phyloP scores from a whole-genome alignment of 306 rosid genomes.

The Medicago ruthenica region DNA sequence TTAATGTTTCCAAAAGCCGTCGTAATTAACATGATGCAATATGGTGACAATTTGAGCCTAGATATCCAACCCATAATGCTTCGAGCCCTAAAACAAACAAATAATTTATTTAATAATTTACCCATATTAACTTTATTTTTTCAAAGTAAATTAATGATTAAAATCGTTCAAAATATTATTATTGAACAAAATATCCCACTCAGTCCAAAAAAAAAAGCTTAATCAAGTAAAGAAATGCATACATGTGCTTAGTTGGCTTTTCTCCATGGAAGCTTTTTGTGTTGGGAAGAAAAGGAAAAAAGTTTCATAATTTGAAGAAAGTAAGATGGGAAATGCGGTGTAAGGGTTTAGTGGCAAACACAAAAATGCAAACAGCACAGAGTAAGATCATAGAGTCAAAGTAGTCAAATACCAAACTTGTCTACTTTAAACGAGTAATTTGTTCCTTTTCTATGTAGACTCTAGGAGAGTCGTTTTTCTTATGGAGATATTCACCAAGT shows the following conservation, averaged over 20 bases:
- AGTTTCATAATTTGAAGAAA: slow-evolving; percentile 27
- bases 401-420: slow-evolving; percentile 27
- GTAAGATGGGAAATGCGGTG: neutral
- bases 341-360: slow-evolving; percentile 18
- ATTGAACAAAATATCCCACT: neutral
- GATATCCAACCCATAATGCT: too few relatives aligned
- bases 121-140: neutral
- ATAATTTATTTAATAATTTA: neutral
- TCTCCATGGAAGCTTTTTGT: neutral
- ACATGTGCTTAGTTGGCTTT: neutral
- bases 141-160: neutral
- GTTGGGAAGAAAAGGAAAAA: slow-evolving; percentile 2
- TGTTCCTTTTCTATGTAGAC: neutral
- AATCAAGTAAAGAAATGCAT: neutral
- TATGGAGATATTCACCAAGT: neutral
- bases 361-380: neutral
- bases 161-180: neutral
- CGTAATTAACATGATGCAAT: too few relatives aligned
- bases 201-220: neutral
- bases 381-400: slow-evolving; percentile 12
- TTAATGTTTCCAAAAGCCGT: too few relatives aligned
- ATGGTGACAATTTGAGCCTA: too few relatives aligned
- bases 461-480: slow-evolving; percentile 2
- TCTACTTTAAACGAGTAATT: slow-evolving; percentile 9
- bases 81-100: too few relatives aligned